Conservation (phyloP, 371 early-diverging fungal species). For the Syncephalastrum contaminatum region DNA sequence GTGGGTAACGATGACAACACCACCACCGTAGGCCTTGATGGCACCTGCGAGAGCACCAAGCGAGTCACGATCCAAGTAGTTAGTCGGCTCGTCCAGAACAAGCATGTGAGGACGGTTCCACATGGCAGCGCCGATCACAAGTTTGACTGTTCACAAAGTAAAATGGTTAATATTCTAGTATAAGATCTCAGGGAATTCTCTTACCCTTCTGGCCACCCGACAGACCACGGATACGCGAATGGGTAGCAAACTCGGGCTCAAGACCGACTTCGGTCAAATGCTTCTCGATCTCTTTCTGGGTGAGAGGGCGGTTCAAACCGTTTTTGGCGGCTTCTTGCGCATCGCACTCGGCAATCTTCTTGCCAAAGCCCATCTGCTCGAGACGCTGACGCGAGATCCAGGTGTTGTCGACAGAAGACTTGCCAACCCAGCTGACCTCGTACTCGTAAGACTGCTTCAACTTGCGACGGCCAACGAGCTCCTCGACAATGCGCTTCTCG, state of each 20-base stretch:
- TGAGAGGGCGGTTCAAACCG: slow-evolving; percentile 67
- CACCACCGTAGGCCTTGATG: slow-evolving; percentile 70
- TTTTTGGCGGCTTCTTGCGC: slow-evolving; percentile 64
- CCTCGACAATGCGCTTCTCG: slow-evolving; percentile 62
- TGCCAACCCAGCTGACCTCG: slow-evolving; percentile 64
- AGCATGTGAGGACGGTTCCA: slow-evolving; percentile 87
- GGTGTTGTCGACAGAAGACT: slow-evolving; percentile 60
- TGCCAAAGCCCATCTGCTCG: slow-evolving; percentile 66
- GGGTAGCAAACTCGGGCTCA: slow-evolving; percentile 74
- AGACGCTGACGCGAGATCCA: slow-evolving; percentile 76
- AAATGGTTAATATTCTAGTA: too few relatives aligned
- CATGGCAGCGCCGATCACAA: slow-evolving; percentile 84
- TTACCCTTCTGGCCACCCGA: slow-evolving; percentile 85
- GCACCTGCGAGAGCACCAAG: slow-evolving; percentile 72
- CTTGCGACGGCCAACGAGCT: slow-evolving; percentile 66
- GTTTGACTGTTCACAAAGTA: slow-evolving; percentile 53
- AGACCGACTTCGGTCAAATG: slow-evolving; percentile 71
- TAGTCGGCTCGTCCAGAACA: slow-evolving; percentile 90
- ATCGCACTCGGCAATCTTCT: slow-evolving; percentile 66
- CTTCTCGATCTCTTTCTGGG: slow-evolving; percentile 67
- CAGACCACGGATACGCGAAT: slow-evolving; percentile 82
- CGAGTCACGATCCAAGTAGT: slow-evolving; percentile 79
- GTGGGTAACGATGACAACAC: slow-evolving; percentile 78
- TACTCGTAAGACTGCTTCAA: slow-evolving; percentile 70
- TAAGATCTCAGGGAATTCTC: too few relatives aligned